Base-by-base conservation (phyloP, 2,329 filamentous ascomycete species). In the Nemania serpens region DNA sequence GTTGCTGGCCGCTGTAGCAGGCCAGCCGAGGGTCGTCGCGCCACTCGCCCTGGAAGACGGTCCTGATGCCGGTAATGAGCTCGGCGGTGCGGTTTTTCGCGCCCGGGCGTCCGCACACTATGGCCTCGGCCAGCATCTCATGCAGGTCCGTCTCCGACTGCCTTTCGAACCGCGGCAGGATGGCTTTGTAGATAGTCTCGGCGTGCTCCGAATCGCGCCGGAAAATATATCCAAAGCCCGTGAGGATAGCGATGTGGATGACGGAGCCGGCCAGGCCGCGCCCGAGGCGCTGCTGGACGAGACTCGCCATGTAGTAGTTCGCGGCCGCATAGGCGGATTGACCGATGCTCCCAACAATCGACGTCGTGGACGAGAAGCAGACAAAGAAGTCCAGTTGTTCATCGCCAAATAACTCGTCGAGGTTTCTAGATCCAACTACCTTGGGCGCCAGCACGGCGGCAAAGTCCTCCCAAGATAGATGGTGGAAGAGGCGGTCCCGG, bases 381-480 rank as follows among this genome's bases (percentile, higher is more conserved):
- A 76, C 68, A 62, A 76, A 79, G 67, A 76, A 77, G 59, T 77
- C 75, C 1, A 75, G 58, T 6, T 56, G 42, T 5, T 61, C 51
- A 9, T 57, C 58, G 22, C 64, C 57, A n/a, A 75, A 66, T 1
- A 68, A 63, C 1, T 72, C 55, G 60, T 79, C 75, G 0, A 80
- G 71, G 55, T 79, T 78, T 7, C 3, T 70, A 70, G 75, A 5
- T 73, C 75, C 71, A 13, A 69, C 58, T 43, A 77, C 70, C 55
- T 82, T 81, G 64, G 83, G 82, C 13, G 73, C 71, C 0, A 82
- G 76, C 0, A 78, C 66, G 5, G 5, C 34, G 9, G 45, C 5
- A 18, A 55, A 34, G 2, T 55, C 36, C 15, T 45, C 37, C 11
- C 22, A 39, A 2, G 36, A 4, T 29, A 60, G 17, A 5, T 11